Conservation (phyloP, 2,329 filamentous ascomycete species). For the Venturia effusa region DNA sequence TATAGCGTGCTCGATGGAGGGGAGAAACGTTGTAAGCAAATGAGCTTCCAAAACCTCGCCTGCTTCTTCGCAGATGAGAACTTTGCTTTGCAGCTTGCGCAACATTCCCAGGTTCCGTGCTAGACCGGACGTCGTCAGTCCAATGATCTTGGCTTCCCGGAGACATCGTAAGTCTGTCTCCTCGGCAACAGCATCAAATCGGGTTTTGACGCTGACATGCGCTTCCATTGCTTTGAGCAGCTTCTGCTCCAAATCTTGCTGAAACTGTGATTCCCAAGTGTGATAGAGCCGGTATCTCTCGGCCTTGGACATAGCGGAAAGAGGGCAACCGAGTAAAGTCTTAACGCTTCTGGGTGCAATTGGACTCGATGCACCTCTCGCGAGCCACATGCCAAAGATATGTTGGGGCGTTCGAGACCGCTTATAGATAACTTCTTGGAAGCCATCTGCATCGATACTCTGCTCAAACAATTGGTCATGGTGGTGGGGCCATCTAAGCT, state of each 20-base stretch:
- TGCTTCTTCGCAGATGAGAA: constrained; percentile 57
- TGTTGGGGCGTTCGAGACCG: neutral
- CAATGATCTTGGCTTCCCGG: constrained; percentile 6
- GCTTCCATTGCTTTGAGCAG: neutral
- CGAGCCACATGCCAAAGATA: neutral
- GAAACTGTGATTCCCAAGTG: neutral
- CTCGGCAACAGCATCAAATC: constrained; percentile 10
- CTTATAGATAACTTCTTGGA: constrained; percentile 21
- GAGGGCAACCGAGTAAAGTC: neutral
- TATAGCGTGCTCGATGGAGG: constrained; percentile 49
- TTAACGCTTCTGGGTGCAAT: neutral
- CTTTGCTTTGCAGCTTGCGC: constrained; percentile 39
- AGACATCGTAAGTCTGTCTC: constrained; percentile 3
- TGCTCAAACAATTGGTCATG: constrained; percentile 30
- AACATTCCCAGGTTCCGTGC: constrained; percentile 31
- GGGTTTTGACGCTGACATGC: constrained; percentile 34
- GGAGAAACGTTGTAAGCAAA: constrained; percentile 47
- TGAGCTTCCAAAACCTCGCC: constrained; percentile 58
- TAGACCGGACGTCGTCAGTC: constrained; percentile 9
- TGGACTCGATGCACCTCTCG: neutral
- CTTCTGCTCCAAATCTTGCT: neutral
- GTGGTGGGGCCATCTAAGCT: neutral
- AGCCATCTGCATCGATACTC: constrained; percentile 25
- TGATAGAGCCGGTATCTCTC: neutral
- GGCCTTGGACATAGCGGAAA: neutral